Conservation (phyloP, 352 stramenopile species). For the Thalassiosira livingstoniorum region DNA sequence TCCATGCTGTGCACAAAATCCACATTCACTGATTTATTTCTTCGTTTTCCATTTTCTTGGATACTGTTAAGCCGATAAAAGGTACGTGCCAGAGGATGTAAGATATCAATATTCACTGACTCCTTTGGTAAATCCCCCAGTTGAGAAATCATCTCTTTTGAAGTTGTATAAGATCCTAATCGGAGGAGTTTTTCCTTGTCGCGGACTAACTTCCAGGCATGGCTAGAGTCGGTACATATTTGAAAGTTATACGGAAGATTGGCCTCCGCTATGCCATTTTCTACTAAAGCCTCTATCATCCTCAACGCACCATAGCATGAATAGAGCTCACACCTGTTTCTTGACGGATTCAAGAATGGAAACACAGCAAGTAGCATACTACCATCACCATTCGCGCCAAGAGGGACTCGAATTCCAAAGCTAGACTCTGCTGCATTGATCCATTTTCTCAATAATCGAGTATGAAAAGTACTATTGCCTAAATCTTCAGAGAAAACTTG, state of each 20-base stretch:
- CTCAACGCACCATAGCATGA: conserved; percentile 60
- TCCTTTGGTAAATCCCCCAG: conserved; percentile 31
- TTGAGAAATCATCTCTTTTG: conserved; percentile 46
- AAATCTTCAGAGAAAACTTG: conserved; percentile 39
- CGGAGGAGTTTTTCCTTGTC: conserved; percentile 43
- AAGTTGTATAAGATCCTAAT: conserved; percentile 47
- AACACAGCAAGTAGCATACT: conserved; percentile 52
- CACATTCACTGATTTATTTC: no score
- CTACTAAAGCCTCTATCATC: conserved; percentile 46
- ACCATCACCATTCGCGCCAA: conserved; percentile 15
- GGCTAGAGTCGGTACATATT: conserved; percentile 70
- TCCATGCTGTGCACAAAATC: conserved; percentile 58
- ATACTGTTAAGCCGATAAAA: conserved; percentile 57
- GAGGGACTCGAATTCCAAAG: conserved; percentile 41
- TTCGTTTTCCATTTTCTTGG: conserved; percentile 29
- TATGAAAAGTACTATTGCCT: conserved; percentile 4
- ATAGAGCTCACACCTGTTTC: conserved; percentile 70
- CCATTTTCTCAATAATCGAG: conserved; percentile 33
- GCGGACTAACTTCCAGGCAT: conserved; percentile 59
- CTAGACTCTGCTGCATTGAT: conserved; percentile 28
- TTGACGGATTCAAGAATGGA: conserved; percentile 61
- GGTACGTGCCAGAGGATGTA: conserved; percentile 61
- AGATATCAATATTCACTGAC: conserved; percentile 65
- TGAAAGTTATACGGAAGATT: conserved; percentile 26
- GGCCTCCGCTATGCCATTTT: not conserved